Percentiles rank a stretch among this genome's conserved stretches.
phyloP scores from a whole-genome alignment of 805 yeast genomes.

The Candida alai region DNA sequence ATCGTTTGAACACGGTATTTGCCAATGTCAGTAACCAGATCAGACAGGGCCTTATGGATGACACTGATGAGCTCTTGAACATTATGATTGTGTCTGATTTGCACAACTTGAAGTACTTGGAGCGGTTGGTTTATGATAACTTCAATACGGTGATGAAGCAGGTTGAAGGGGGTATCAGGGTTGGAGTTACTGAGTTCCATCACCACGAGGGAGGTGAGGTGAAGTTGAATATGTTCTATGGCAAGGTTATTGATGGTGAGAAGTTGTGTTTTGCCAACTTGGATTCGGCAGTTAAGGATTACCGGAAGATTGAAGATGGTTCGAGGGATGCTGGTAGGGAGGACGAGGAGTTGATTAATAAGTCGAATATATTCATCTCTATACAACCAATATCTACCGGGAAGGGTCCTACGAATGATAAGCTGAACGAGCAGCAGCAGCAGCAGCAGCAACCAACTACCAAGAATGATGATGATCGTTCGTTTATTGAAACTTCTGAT shows the following conservation, averaged over 20 bases:
- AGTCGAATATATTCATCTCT: conserved; percentile 65
- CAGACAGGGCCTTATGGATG: conserved; percentile 53
- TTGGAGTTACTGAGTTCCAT: conserved; percentile 50
- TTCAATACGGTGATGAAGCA: conserved; percentile 66
- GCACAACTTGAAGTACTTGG: conserved; percentile 46
- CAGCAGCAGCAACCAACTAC: too few species aligned
- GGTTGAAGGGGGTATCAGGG: conserved; percentile 73
- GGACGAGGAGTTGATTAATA: conserved; percentile 20
- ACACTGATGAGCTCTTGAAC: conserved; percentile 45
- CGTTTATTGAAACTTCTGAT: conserved; percentile 43
- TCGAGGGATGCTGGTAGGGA: conserved; percentile 15
- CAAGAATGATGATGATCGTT: conserved; percentile 21
- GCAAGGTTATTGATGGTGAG: conserved; percentile 78
- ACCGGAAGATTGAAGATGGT: conserved; percentile 15
- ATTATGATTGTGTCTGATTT: conserved; percentile 60
- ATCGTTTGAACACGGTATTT: conserved; percentile 28
- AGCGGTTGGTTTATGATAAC: conserved; percentile 45
- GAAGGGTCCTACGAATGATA: conserved; percentile 31
- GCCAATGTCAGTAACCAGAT: conserved; percentile 38
- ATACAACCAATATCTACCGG: conserved; percentile 51
- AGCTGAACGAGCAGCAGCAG: conserved; percentile 8
- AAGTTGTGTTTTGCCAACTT: conserved; percentile 85
- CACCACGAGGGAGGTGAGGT: conserved; percentile 29
- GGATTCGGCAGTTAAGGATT: conserved; percentile 62
- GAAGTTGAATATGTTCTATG: conserved; percentile 67